These are phyloP conservation scores for Megacollybia marginata DNA, from an alignment of 768 basidiomycete genomes.

Conservation along the genomic window DNA sequence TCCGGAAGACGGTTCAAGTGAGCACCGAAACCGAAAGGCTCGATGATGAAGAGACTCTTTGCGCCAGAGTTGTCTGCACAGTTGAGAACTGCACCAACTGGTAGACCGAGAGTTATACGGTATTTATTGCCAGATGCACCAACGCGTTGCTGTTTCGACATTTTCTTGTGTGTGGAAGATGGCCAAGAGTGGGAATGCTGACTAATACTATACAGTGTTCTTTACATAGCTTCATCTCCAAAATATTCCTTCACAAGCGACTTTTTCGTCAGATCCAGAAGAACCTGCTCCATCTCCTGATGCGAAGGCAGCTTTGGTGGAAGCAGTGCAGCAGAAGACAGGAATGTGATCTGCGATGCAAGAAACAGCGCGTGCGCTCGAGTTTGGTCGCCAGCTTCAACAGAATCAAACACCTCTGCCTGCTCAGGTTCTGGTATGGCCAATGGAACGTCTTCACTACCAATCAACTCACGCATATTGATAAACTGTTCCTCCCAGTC, in stretches of 20 bases:
- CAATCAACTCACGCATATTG: conserved; percentile 25
- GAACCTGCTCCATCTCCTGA: conserved; percentile 70
- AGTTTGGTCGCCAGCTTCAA: conserved; percentile 18
- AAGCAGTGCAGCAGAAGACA: conserved; percentile 64
- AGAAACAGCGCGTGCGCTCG: conserved; percentile 46
- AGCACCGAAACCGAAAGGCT: conserved; percentile 92
- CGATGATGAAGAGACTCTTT: conserved; percentile 91
- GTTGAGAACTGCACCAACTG: conserved; percentile 90
- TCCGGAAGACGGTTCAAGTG: conserved; percentile 97
- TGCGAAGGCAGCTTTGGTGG: conserved; percentile 70
- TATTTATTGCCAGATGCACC: conserved; percentile 87
- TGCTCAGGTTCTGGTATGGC: conserved; percentile 2
- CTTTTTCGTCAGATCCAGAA: conserved; percentile 74
- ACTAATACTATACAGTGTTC: too few species aligned
- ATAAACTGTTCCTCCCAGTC: conserved; percentile 34
- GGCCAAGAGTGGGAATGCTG: too few species aligned
- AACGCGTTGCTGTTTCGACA: neutral
- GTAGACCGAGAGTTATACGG: conserved; percentile 91
- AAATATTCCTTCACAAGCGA: conserved; percentile 74
- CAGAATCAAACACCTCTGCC: neutral
- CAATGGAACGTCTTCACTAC: conserved; percentile 4
- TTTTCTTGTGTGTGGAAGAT: neutral
- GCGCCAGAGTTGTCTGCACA: conserved; percentile 99
- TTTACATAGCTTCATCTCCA: conserved; percentile 15
- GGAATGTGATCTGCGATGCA: conserved; percentile 65